These are phyloP conservation scores for Schoenoplectus tabernaemontani DNA, from an alignment of 202 grass and related monocot species.

Conservation along the genomic window DNA sequence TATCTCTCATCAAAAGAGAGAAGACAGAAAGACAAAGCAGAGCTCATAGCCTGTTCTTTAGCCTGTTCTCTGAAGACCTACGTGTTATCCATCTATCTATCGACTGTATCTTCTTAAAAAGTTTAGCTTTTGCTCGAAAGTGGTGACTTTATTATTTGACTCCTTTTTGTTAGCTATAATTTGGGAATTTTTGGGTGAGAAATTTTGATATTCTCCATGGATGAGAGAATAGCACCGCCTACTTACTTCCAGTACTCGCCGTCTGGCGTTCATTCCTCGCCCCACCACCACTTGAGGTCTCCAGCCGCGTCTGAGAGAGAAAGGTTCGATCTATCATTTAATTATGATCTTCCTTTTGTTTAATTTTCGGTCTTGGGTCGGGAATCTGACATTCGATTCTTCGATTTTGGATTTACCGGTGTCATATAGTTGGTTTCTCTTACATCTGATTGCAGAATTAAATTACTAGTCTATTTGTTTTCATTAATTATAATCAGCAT, in stretches of 20 bases:
- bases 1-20: slow-evolving; percentile 29
- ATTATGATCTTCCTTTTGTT: slow-evolving; percentile 26
- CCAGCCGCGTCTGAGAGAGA: slow-evolving; percentile 81
- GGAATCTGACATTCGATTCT: slow-evolving; percentile 24
- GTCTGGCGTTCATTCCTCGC: slow-evolving; percentile 76
- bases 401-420: slow-evolving; percentile 35
- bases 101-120: slow-evolving; percentile 18
- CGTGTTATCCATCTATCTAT: slow-evolving; percentile 16
- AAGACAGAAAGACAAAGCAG: slow-evolving; percentile 36
- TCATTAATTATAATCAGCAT: background rate
- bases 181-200: slow-evolving; percentile 21
- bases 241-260: slow-evolving; percentile 80
- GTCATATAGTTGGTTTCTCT: background rate
- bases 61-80: slow-evolving; percentile 35
- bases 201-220: slow-evolving; percentile 40
- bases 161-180: slow-evolving; percentile 28
- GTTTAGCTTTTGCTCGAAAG: background rate
- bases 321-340: slow-evolving; percentile 46
- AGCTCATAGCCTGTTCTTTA: slow-evolving; percentile 75
- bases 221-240: slow-evolving; percentile 69
- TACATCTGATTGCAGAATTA: background rate
- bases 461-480: background rate
- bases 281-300: slow-evolving; percentile 77
- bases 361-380: background rate
- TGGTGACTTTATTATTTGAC: background rate